Conservation (phyloP, 805 yeast species). For the Suhomyces xylopsoci region DNA sequence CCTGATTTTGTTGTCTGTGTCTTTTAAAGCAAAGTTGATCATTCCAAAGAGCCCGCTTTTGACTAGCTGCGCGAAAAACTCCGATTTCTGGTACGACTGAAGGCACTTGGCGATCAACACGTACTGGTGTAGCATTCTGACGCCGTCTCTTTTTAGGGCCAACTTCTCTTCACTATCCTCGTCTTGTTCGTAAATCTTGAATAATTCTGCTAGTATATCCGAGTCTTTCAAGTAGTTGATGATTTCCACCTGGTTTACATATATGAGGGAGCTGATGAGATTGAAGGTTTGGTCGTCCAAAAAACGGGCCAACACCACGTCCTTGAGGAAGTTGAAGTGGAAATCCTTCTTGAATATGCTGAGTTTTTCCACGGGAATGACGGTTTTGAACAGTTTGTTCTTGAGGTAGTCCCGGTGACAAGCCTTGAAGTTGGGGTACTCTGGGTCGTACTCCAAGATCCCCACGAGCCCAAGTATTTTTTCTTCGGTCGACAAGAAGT, state of each 20-base stretch:
- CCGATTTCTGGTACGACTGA: slow-evolving; percentile 58
- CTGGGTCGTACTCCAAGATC: slow-evolving; percentile 84
- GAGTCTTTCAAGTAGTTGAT: slow-evolving; percentile 55
- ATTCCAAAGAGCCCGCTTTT: slow-evolving; percentile 67
- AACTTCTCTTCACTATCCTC: slow-evolving; percentile 5
- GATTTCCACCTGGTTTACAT: slow-evolving; percentile 64
- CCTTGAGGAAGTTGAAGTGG: slow-evolving; percentile 76
- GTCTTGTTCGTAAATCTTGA: slow-evolving; percentile 49
- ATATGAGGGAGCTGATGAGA: slow-evolving; percentile 64
- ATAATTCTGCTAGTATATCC: slow-evolving; percentile 52
- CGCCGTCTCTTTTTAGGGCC: slow-evolving; percentile 56
- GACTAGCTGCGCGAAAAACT: slow-evolving; percentile 62
- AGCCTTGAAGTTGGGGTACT: slow-evolving; percentile 75
- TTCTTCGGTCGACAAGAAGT: slow-evolving; percentile 28
- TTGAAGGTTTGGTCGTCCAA: slow-evolving; percentile 78
- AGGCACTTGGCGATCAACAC: slow-evolving; percentile 68
- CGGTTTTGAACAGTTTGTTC: slow-evolving; percentile 65
- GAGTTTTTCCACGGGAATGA: slow-evolving; percentile 51
- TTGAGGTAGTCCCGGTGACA: slow-evolving; percentile 67
- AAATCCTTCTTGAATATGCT: slow-evolving; percentile 68
- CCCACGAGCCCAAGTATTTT: slow-evolving; percentile 59
- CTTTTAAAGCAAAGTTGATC: slow-evolving; percentile 67
- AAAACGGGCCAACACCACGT: slow-evolving; percentile 77
- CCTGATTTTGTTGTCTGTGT: slow-evolving; percentile 46
- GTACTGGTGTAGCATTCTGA: slow-evolving; percentile 76